Base-by-base conservation (phyloP, 306 rosid genomes). In the Heteromeles arbutifolia region DNA sequence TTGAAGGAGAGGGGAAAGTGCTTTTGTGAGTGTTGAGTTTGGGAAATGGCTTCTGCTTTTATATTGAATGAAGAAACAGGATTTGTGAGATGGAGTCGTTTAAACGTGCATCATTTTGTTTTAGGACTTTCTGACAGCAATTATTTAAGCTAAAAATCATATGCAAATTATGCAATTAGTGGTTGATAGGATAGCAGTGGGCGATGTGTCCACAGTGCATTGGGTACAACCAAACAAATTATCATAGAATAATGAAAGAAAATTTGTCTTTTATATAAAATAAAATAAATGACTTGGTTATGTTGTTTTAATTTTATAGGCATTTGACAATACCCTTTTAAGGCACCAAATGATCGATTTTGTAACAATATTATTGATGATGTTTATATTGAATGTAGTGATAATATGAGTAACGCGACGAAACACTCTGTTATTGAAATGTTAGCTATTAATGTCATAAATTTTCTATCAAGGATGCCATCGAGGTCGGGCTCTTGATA, bases 181-280 rank as follows among this genome's bases (percentile, higher is more conserved):
- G 65, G 34, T 12, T 61, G 65, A 12, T 18, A 24, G 65, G 34
- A 34, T 71, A 31, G 25, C 22, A 25, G 26, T 8, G 77, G 44
- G 29, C 52, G 26, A 39, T 80, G 57, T 44, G 74, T n/a, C 57
- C 18, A 76, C 5, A 41, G 54, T 53, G 73, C 58, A 61, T 76
- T 74, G 74, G 86, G 78, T 81, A 72, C 82, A 89, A 70, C 93
- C 52, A 83, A 73, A 77, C 89, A 88, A 83, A 73, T 52, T 43
- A 11, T 50, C 89, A 50, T 14, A 17, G 1, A 17, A 13, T 88
- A 50, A 75, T 48, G 32, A 53, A 39, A 66, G 37, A 52, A 29
- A 52, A 11, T 65, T 52, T 39, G 58, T 7, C 39, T 6, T 34
- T 34, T 34, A 34, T 34, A 34, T 34, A 7, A 34, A 34, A 34